Conservation (phyloP, 257 asterid genomes). For the Prunella vulgaris region DNA sequence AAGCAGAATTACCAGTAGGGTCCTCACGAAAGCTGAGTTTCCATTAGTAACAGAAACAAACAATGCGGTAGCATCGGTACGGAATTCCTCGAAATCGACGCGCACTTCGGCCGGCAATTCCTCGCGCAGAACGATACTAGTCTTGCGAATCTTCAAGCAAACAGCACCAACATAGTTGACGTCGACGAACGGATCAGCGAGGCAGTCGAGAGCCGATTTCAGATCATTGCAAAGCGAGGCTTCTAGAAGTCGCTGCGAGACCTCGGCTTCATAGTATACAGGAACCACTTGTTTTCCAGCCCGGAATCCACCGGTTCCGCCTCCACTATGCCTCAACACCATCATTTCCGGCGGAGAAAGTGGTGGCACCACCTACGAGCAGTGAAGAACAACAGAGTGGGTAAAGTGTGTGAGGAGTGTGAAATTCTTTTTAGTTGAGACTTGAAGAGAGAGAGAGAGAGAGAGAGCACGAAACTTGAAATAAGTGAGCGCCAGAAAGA, state of each 20-base stretch:
- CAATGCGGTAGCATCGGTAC: constrained; percentile 73
- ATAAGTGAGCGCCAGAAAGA: constrained; percentile 28
- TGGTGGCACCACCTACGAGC: constrained; percentile 20
- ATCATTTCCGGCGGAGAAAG: constrained; percentile 23
- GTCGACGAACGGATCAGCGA: constrained; percentile 62
- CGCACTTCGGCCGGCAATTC: constrained; percentile 50
- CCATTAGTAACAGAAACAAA: constrained; percentile 59
- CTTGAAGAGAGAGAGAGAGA: not conserved
- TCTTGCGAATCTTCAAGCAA: constrained; percentile 56
- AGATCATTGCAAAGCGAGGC: constrained; percentile 53
- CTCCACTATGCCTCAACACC: constrained; percentile 41
- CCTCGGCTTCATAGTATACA: constrained; percentile 67
- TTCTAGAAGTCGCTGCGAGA: constrained; percentile 63
- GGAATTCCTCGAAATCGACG: constrained; percentile 52
- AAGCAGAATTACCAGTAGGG: constrained; percentile 48
- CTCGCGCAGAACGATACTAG: constrained; percentile 43
- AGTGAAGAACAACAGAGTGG: not conserved
- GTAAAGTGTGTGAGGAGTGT: constrained; percentile 7
- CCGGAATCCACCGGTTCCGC: constrained; percentile 41
- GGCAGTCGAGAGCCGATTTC: constrained; percentile 46
- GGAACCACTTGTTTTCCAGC: constrained; percentile 71
- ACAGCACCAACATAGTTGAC: constrained; percentile 68
- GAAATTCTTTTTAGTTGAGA: constrained; percentile 2
- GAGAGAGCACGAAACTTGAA: constrained; percentile 18
- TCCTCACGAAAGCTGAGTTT: constrained; percentile 46